Evolutionary conservation across 148 eudicot genomes (phyloP), one percentile per base, ranked within the genome.

Genomic region (Rhododendron mucronatum): DNA sequence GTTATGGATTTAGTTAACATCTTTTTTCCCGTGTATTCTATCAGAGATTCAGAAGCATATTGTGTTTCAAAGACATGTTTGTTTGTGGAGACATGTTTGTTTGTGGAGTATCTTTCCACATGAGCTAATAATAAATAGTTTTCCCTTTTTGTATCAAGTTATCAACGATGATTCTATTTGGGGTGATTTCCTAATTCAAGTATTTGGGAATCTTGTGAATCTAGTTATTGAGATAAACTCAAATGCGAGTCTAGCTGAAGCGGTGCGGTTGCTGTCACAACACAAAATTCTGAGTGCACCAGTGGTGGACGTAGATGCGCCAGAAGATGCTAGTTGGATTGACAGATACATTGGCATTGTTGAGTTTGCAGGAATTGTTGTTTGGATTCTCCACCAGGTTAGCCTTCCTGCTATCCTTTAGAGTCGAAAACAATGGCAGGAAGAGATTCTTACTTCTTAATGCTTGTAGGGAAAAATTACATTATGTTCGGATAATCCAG

Each of bases 361-460:
- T 3, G 99, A 96, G 87, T 96, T 95, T 88, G 98, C 99, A 16
- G 99, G 99, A 71, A 96, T 96, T 82, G 99, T 94, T 85, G 99
- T 95, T 4, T 96, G 99, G 99, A 94, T 96, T 55, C 88, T 96
- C 71, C 97, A 96, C 85, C 99, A 95, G 98, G 98, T 95, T 75
- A 71, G 89, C 39, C 30, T 30, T 71, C 83, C 78, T 55, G 37
- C 67, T 20, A 20, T 11, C 23, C 11, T 50, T 51, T 84, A 12
- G 47, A 28, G 10, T 1, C 33, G 18, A 57, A 63, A 69, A 69
- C 74, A 67, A 30, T 14, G 9, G 28, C 18, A 1, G 39, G 5
- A 45, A 11, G 18, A 44, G 4, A 12, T 69, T 30, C 50, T 61
- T 23, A 16, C 21, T 14, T 47, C 75, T 69, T 26, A 28, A 10